Conservation (phyloP, 1,284 basidiomycete genomes). For the Naganishia sp. region DNA sequence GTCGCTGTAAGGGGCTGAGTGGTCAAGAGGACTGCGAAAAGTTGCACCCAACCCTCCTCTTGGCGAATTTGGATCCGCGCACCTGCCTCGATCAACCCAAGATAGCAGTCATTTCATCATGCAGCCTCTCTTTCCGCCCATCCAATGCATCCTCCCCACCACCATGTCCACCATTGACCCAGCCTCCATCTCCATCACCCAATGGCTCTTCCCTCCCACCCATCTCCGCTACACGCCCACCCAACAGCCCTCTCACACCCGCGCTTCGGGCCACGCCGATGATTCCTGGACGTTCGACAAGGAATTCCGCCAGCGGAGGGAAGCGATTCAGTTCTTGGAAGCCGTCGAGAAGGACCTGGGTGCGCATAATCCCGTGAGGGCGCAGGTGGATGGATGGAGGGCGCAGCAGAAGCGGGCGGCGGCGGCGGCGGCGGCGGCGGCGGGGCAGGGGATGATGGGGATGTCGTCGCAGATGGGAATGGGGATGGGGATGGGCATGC, state of each 20-base stretch:
- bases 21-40: too few relatives aligned
- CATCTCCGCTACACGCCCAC: conserved; percentile 25
- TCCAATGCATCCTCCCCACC: neutral
- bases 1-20: too few relatives aligned
- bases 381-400: conserved; percentile 12
- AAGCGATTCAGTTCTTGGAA: conserved; percentile 10
- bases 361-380: conserved; percentile 17
- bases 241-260: conserved; percentile 8
- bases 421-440: neutral
- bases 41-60: too few relatives aligned
- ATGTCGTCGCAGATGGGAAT: neutral
- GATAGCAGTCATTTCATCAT: neutral
- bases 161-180: conserved; percentile 26
- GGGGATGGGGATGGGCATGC: neutral
- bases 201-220: conserved; percentile 29
- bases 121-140: neutral
- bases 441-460: conserved; percentile 5
- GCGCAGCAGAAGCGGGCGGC: conserved; percentile 9
- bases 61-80: conserved; percentile 1
- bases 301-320: conserved; percentile 1
- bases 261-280: neutral
- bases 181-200: conserved; percentile 15
- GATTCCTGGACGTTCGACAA: conserved; percentile 17
- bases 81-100: neutral
- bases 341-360: conserved; percentile 19